These are phyloP conservation scores for Hypoxylon sp. DNA, from an alignment of 2,329 filamentous ascomycete genomes.

Conservation along the genomic window DNA sequence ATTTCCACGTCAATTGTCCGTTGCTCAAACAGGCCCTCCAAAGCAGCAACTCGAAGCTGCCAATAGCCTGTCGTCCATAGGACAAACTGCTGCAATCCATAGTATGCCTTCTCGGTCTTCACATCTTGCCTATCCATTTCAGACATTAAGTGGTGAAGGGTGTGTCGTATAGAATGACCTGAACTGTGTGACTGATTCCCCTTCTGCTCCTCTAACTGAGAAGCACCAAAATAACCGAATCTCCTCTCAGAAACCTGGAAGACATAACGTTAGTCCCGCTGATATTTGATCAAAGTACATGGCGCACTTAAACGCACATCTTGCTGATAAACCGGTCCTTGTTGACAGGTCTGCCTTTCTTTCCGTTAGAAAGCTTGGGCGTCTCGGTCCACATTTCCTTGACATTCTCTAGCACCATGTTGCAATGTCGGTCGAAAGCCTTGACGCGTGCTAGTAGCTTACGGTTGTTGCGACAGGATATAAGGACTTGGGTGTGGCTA, in stretches of 20 bases:
- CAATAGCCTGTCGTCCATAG: conserved; percentile 4
- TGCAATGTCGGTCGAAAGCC: conserved; percentile 98
- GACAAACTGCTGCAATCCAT: conserved; percentile 19
- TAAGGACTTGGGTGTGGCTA: conserved; percentile 94
- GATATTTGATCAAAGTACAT: conserved; percentile 1
- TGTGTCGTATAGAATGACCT: conserved; percentile 17
- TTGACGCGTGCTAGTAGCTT: conserved; percentile 98
- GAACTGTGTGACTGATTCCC: conserved; percentile 12
- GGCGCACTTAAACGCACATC: conserved; percentile 72
- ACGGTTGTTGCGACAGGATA: conserved; percentile 97
- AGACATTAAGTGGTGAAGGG: conserved; percentile 23
- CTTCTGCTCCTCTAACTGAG: conserved; percentile 70
- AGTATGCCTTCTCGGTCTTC: conserved; percentile 20
- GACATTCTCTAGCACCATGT: conserved; percentile 97
- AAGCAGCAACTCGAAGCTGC: conserved; percentile 10
- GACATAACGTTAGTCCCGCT: conserved; percentile 20
- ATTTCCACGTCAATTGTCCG: conserved; percentile 17
- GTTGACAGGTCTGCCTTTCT: conserved; percentile 91
- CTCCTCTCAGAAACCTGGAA: conserved; percentile 82
- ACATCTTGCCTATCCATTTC: conserved; percentile 15
- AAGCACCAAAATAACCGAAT: conserved; percentile 88
- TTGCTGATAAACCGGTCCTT: conserved; percentile 99
- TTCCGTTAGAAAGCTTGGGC: conserved; percentile 82
- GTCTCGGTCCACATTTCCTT: conserved; percentile 99
- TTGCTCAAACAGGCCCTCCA: conserved; percentile 18